Conservation (phyloP, 331 rosid genomes). For the Acacia pycnantha region DNA sequence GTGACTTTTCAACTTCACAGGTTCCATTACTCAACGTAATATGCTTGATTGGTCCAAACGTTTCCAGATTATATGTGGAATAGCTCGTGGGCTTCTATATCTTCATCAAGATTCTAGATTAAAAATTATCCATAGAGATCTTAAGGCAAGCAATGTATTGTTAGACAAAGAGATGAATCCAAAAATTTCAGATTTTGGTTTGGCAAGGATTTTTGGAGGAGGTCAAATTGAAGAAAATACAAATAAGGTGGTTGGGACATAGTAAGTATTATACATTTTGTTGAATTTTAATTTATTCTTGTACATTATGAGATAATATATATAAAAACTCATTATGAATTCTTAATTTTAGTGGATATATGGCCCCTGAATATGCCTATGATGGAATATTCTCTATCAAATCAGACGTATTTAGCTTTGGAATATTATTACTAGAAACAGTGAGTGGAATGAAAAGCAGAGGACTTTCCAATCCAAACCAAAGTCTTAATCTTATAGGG, state of each 20-base stretch:
- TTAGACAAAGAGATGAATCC: conserved; percentile 41
- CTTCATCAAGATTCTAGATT: conserved; percentile 49
- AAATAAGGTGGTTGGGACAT: conserved; percentile 33
- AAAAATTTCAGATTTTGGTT: conserved; percentile 46
- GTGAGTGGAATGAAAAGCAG: conserved; percentile 40
- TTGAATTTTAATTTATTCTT: neutral
- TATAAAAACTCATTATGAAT: neutral
- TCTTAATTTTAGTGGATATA: conserved; percentile 18
- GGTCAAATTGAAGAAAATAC: conserved; percentile 37
- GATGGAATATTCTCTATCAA: conserved; percentile 38
- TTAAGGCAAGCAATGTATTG: conserved; percentile 46
- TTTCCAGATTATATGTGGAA: conserved; percentile 20
- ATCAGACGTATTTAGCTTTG: conserved; percentile 45
- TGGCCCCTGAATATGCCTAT: conserved; percentile 15
- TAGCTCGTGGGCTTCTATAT: conserved; percentile 40
- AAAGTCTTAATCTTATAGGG: conserved; percentile 38
- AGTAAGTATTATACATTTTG: neutral
- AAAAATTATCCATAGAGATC: conserved; percentile 33
- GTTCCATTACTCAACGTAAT: neutral
- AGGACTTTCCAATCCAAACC: neutral
- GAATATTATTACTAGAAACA: conserved; percentile 40
- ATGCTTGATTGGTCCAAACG: conserved; percentile 38
- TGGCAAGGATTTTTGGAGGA: conserved; percentile 29
- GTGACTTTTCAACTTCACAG: neutral
- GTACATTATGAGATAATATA: too few species aligned